These are phyloP conservation scores for Drechslerella dactyloides DNA, from an alignment of 2,329 filamentous ascomycete species.

Conservation along the genomic window DNA sequence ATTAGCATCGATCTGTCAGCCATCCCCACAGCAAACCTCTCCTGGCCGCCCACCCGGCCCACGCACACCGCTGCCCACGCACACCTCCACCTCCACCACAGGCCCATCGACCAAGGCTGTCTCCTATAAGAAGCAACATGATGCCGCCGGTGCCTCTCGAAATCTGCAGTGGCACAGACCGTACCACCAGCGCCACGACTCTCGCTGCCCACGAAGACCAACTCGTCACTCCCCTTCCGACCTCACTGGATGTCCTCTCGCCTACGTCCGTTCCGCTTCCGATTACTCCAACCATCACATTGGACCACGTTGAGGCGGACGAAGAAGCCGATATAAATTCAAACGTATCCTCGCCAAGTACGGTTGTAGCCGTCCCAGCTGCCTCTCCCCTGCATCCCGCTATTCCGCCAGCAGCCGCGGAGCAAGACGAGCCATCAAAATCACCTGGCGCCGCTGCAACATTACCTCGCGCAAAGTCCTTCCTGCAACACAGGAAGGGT, in stretches of 20 bases:
- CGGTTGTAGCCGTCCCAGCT: conserved; percentile 31
- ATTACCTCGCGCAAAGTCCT: conserved; percentile 40
- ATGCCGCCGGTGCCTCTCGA: conserved; percentile 50
- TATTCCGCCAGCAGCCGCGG: conserved; percentile 20
- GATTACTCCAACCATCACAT: conserved; percentile 33
- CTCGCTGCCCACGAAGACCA: conserved; percentile 8
- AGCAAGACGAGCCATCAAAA: conserved; percentile 9
- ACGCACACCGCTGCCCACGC: not conserved
- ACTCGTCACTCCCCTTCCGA: conserved; percentile 11
- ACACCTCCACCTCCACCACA: conserved; percentile 25
- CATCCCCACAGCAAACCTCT: conserved; percentile 20
- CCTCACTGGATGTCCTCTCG: conserved; percentile 29
- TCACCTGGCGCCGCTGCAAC: conserved; percentile 18
- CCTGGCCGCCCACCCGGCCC: conserved; percentile 12
- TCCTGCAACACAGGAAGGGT: conserved; percentile 44
- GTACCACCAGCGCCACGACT: conserved; percentile 6
- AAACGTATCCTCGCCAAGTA: conserved; percentile 34
- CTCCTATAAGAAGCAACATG: conserved; percentile 51
- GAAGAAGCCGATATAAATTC: conserved; percentile 36
- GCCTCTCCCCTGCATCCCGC: conserved; percentile 10
- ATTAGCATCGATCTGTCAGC: conserved; percentile 25
- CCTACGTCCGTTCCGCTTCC: conserved; percentile 47
- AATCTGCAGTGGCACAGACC: conserved; percentile 13
- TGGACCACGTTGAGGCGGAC: conserved; percentile 20
- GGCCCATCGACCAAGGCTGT: conserved; percentile 25